Conservation (phyloP, 176 grass and related monocot genomes). For the Miscanthus lutarioriparius region DNA sequence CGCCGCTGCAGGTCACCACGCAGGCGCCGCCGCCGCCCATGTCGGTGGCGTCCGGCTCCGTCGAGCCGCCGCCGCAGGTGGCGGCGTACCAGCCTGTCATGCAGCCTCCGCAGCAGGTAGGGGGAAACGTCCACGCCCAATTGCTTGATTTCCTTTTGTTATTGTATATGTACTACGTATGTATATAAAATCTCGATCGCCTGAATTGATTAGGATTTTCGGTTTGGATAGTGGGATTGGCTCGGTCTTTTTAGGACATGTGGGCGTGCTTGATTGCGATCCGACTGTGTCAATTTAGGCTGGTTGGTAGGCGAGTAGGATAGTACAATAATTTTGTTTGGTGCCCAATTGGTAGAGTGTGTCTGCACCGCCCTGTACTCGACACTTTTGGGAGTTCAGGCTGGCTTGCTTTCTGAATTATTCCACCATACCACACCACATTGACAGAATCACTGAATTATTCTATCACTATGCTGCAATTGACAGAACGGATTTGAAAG, state of each 20-base stretch:
- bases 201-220: slow-evolving; percentile 20
- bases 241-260: slow-evolving; percentile 30
- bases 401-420: slow-evolving; percentile 12
- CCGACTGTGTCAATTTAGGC: slow-evolving; percentile 4
- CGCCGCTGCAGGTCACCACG: slow-evolving; percentile 76
- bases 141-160: background rate
- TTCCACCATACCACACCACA: background rate
- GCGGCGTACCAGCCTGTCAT: slow-evolving; percentile 36
- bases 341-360: background rate
- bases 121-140: slow-evolving; percentile 11
- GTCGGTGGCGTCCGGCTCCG: slow-evolving; percentile 42
- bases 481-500: background rate
- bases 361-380: background rate
- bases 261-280: slow-evolving; percentile 35
- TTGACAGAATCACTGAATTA: background rate
- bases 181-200: slow-evolving; percentile 5
- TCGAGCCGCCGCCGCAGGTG: slow-evolving; percentile 34
- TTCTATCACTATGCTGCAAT: background rate
- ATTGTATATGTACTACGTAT: background rate
- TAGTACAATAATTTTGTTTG: slow-evolving; percentile 47
- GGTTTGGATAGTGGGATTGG: slow-evolving; percentile 19
- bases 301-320: slow-evolving; percentile 29
- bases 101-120: slow-evolving; percentile 54
- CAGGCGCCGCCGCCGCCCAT: slow-evolving; percentile 54
- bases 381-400: background rate